Evolutionary conservation across 2,329 filamentous ascomycete species (phyloP).

Genomic region (Alternaria incomplexa): DNA sequence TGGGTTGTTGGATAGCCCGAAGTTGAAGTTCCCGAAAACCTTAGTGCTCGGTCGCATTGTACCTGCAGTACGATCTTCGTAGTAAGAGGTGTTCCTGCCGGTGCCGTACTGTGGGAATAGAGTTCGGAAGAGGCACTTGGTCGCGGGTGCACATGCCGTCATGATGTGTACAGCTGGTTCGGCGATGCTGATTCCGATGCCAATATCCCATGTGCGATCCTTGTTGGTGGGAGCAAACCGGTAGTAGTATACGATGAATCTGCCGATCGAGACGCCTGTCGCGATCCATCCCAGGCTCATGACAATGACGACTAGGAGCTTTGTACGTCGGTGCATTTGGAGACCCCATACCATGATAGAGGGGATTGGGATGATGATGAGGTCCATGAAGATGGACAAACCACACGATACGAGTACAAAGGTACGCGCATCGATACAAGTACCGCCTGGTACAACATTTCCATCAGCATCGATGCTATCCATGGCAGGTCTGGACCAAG

Average conservation of each 20-base stretch:
- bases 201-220: constrained; percentile 46
- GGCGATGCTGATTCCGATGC: constrained; percentile 45
- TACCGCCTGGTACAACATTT: constrained; percentile 33
- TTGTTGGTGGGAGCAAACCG: constrained; percentile 43
- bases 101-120: constrained; percentile 42
- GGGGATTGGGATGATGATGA: constrained; percentile 51
- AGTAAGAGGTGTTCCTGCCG: constrained; percentile 16
- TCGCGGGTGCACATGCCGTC: constrained; percentile 61
- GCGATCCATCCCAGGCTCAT: constrained; percentile 47
- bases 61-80: constrained; percentile 13
- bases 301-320: constrained; percentile 38
- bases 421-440: constrained; percentile 41
- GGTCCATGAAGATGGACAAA: constrained; percentile 47
- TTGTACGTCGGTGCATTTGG: constrained; percentile 49
- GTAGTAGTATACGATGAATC: constrained; percentile 51
- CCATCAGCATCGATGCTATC: constrained; percentile 37
- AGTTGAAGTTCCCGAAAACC: constrained; percentile 16
- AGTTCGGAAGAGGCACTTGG: constrained; percentile 54
- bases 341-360: constrained; percentile 53
- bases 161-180: constrained; percentile 57
- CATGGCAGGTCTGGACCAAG: constrained; percentile 37
- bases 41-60: constrained; percentile 6
- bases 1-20: constrained; percentile 10
- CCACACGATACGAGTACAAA: constrained; percentile 45
- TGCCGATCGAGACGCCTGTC: constrained; percentile 43